Base-by-base conservation (phyloP, 2,329 filamentous ascomycete species). In the Onygenales sp. region DNA sequence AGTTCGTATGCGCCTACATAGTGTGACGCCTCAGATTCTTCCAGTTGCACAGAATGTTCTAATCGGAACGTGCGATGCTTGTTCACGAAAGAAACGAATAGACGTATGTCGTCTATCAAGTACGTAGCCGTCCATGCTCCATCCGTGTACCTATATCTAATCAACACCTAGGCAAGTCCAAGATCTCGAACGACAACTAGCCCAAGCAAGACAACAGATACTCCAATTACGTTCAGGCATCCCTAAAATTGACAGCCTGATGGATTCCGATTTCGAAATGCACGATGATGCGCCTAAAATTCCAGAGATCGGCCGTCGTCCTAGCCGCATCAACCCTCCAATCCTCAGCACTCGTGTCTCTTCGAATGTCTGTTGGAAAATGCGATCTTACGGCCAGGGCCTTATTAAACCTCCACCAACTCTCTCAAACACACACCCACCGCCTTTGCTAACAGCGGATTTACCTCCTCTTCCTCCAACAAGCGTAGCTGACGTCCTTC, bases 41-140 rank as follows among this genome's bases (percentile, higher is more conserved):
- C 88, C 9, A 95, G 92, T 71, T 98, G 93, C 69, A 96, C 93
- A 1, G 93, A 98, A 72, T 98, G 93, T 73, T 93, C 89, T 4
- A 96, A 91, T 68, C 85, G 93, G 59, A 94, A 92, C 66, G 92
- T 97, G 59, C 95, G 94, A 69, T 98, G 93, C 67, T 92, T 97
- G 66, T 98, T 98, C 68, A 98, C 93, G 49, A 98, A 98, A 73
- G 93, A 98, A 72, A 98, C 93, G 10, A 98, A 98, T 69, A 82
- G 93, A 55, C 84, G 93, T 57, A 98, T 98, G 93, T 97, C 93
- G 14, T 97, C 92, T 1, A 97, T 97, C 73, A 98, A 97, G 81
- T 47, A 43, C 10, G 36, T 17, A 51, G 54, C 53, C 32, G 7
- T 33, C 32, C 36, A 43, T 52, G 53, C 13, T 49, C 33, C 52